Conservation (phyloP, 768 basidiomycete species). For the Leccinum ochraceum region DNA sequence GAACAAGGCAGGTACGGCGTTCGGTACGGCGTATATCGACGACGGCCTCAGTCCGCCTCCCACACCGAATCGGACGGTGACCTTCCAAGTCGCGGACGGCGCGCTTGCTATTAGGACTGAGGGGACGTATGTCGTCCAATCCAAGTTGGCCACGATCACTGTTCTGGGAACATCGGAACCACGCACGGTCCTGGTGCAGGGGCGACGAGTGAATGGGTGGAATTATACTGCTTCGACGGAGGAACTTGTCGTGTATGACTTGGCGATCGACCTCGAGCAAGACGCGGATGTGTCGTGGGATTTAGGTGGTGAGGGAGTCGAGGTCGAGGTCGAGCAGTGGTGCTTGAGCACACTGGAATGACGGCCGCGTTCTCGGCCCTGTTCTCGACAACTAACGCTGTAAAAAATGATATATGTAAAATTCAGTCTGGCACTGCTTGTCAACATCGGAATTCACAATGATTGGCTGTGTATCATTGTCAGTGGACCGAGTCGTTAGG, state of each 20-base stretch:
- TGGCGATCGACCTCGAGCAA: conserved; percentile 34
- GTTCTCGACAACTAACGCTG: too few species aligned
- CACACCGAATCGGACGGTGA: conserved; percentile 48
- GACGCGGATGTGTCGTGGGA: not conserved
- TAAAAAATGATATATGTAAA: too few species aligned
- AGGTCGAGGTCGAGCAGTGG: too few species aligned
- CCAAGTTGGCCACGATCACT: conserved; percentile 49
- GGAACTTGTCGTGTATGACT: conserved; percentile 41
- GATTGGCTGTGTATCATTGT: too few species aligned
- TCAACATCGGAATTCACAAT: too few species aligned
- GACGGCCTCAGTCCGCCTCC: conserved; percentile 58
- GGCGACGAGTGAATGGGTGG: conserved; percentile 36
- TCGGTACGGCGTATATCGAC: conserved; percentile 64
- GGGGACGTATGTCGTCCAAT: conserved; percentile 36
- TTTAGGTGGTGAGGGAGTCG: not conserved
- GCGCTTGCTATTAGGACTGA: conserved; percentile 37
- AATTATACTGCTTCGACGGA: conserved; percentile 39
- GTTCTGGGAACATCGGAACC: conserved; percentile 55
- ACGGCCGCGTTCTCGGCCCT: too few species aligned
- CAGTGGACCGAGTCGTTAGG: too few species aligned
- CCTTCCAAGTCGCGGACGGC: conserved; percentile 39
- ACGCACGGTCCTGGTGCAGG: conserved; percentile 39
- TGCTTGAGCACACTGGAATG: too few species aligned
- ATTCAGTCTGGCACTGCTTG: too few species aligned
- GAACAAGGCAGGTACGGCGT: conserved; percentile 45